phyloP scores from a whole-genome alignment of 371 early-diverging fungal genomes.

The Mortierella sp. region DNA sequence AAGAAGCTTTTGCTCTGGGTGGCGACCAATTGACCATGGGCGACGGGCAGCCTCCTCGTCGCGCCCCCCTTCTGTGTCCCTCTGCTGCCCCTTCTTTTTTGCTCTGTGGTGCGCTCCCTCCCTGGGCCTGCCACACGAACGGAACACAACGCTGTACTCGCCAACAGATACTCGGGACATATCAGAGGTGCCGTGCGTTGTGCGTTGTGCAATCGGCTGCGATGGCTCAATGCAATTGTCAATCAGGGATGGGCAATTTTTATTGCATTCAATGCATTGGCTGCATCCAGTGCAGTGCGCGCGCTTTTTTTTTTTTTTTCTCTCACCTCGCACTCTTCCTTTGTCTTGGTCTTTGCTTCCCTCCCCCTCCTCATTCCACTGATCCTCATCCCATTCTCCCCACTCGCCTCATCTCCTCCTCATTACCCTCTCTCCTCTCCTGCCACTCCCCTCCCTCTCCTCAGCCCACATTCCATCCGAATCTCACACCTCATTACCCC shows the following conservation, averaged over 20 bases:
- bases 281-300: not conserved
- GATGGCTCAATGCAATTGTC: no score
- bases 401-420: not conserved
- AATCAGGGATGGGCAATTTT: no score
- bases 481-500: no score
- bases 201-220: no score
- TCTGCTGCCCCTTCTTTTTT: constrained; percentile 5
- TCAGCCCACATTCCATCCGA: not conserved
- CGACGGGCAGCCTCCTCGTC: not conserved
- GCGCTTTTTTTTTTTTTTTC: no score
- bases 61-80: constrained; percentile 9
- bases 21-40: no score
- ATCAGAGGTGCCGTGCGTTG: no score
- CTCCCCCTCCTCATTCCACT: not conserved
- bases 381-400: not conserved
- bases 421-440: not conserved
- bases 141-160: not conserved
- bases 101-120: not conserved
- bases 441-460: not conserved
- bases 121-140: constrained; percentile 1
- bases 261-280: no score
- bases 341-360: not conserved
- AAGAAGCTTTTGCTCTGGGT: no score
- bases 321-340: not conserved
- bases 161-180: no score